Evolutionary conservation across 148 eudicot genomes (phyloP), one percentile per base, ranked within the genome.

Genomic region (Selenicereus undatus): DNA sequence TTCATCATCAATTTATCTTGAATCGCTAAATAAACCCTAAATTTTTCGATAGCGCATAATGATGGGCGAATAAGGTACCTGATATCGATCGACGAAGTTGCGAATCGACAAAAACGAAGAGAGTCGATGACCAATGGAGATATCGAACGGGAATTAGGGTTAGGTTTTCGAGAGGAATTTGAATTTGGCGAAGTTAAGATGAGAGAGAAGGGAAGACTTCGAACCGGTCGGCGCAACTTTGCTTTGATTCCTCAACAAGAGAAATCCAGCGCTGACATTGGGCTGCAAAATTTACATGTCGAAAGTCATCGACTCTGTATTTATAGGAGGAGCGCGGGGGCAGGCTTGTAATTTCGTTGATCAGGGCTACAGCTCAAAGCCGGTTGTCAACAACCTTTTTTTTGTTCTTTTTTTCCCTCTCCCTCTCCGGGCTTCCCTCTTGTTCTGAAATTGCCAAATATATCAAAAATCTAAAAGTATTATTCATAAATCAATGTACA

Each of bases 131-230:
- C 8, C 24, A n/a, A 22, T 62, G 7, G 68, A 4, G 71, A 27
- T 10, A 66, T 1, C 12, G 71, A 66, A 26, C 29, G 77, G 22
- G 69, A 45, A 18, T 73, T 78, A 83, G 85, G 85, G 74, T 82
- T 82, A 78, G 85, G 81, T 74, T 45, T 73, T 78, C n/a, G 50
- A 14, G 45, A 71, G 30, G 27, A 56, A 56, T 11, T 56, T 56
- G 27, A 56, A 56, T 11, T 56, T 56, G 5, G 62, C 62, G n/a
- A 56, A 17, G n/a, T 1, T 3, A 56, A 56, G 22, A 16, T 35
- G 39, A 29, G 42, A 35, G 42, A 71, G 43, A 71, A 13, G 51
- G 66, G 16, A 24, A 64, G 27, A 64, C 27, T 56, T 56, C 21
- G 22, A 56, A 16, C 5, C 6, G 22, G 62, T 14, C 0, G 62